phyloP scores from a whole-genome alignment of 345 rosid genomes.

The Boechera divaricarpa region DNA sequence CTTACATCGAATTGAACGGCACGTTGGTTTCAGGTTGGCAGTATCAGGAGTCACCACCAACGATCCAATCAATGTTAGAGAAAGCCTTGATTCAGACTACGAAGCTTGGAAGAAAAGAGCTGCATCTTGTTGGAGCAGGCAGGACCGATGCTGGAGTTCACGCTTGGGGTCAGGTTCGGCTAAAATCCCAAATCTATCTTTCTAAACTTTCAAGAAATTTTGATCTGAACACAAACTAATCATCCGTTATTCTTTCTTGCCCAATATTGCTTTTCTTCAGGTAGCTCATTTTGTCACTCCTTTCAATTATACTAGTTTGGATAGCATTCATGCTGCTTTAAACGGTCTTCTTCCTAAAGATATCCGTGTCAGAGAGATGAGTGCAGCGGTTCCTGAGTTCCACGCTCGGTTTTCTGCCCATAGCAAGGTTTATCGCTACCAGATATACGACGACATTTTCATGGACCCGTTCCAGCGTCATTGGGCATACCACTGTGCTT shows the following conservation, averaged over 20 bases:
- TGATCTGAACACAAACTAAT: background rate
- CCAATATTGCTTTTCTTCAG: conserved; percentile 47
- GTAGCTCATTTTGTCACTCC: conserved; percentile 95
- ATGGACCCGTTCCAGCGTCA: conserved; percentile 87
- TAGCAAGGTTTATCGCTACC: conserved; percentile 81
- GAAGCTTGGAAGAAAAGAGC: conserved; percentile 68
- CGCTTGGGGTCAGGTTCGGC: conserved; percentile 93
- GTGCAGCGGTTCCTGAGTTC: conserved; percentile 75
- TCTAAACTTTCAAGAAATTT: background rate
- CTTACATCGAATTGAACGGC: too few species aligned
- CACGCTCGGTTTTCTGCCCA: conserved; percentile 84
- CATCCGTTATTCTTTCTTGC: background rate
- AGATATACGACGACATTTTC: conserved; percentile 70
- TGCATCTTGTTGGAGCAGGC: conserved; percentile 80
- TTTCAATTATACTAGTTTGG: conserved; percentile 74
- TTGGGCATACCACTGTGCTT: conserved; percentile 64
- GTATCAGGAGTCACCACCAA: conserved; percentile 84
- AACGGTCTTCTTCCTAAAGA: conserved; percentile 87
- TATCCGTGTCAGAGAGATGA: conserved; percentile 79
- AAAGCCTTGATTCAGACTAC: conserved; percentile 70
- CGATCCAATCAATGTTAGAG: conserved; percentile 77
- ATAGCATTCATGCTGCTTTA: conserved; percentile 69
- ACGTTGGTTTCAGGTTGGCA: conserved; percentile 76
- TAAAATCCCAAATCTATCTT: background rate
- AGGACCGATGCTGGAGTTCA: conserved; percentile 96